These are phyloP conservation scores for Sporothrix curviconia DNA, from an alignment of 2,329 filamentous ascomycete species.

Conservation along the genomic window DNA sequence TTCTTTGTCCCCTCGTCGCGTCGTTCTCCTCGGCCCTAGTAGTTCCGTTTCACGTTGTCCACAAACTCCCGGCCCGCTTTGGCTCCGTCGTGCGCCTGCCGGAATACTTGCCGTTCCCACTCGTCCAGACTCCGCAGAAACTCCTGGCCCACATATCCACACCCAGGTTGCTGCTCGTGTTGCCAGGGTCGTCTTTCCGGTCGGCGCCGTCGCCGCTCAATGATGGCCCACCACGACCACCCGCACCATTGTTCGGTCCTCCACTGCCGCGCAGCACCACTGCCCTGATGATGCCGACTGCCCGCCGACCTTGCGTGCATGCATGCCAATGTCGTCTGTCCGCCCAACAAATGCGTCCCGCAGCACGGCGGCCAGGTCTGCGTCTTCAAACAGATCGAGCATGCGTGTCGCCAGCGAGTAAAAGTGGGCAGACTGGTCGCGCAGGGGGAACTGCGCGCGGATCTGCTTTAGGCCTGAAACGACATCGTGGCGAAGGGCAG, in stretches of 20 bases:
- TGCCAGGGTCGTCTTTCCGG: slow-evolving; percentile 57
- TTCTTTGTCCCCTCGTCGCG: background rate
- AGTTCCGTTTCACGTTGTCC: slow-evolving; percentile 49
- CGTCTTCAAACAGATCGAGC: slow-evolving; percentile 83
- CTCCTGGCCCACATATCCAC: slow-evolving; percentile 62
- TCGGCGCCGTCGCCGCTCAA: background rate
- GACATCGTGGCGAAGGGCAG: slow-evolving; percentile 69
- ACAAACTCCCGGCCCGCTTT: slow-evolving; percentile 66
- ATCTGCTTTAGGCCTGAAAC: slow-evolving; percentile 83
- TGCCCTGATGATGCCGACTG: too few species aligned
- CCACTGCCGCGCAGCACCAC: too few species aligned
- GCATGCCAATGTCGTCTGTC: slow-evolving; percentile 76
- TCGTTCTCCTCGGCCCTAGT: background rate
- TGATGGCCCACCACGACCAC: slow-evolving; percentile 36
- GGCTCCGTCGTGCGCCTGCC: slow-evolving; percentile 65
- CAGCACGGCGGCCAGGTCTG: slow-evolving; percentile 66
- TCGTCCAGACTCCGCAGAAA: slow-evolving; percentile 87
- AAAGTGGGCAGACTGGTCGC: slow-evolving; percentile 78
- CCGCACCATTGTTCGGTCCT: too few species aligned
- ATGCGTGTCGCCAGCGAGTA: slow-evolving; percentile 81
- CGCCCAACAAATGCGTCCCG: slow-evolving; percentile 73
- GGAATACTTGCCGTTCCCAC: slow-evolving; percentile 73
- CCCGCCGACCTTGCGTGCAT: slow-evolving; percentile 77
- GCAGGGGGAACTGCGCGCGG: slow-evolving; percentile 76
- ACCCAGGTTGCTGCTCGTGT: slow-evolving; percentile 40